These are phyloP conservation scores for Phaffomyces opuntiae DNA, from an alignment of 805 yeast genomes.

Conservation along the genomic window DNA sequence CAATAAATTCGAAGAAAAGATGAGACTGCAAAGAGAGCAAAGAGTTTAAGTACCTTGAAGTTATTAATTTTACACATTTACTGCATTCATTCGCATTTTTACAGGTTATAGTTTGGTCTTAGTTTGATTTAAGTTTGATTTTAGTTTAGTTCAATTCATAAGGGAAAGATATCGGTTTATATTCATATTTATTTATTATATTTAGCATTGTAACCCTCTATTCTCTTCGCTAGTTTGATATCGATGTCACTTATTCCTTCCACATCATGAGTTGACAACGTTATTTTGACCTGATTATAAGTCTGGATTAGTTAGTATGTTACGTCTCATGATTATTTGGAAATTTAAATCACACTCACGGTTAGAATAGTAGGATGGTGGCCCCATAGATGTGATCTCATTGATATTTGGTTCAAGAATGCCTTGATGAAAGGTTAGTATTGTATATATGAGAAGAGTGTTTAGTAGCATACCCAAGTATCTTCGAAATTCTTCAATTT, in stretches of 20 bases:
- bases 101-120: not conserved
- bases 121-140: not conserved
- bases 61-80: not conserved
- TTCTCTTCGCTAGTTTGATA: conserved; percentile 45
- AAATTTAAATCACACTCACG: conserved; percentile 3
- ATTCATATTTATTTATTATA: conserved; percentile 1
- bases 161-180: not conserved
- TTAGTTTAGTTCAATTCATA: not conserved
- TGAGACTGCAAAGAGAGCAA: conserved; percentile 15
- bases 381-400: conserved; percentile 48
- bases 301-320: conserved; percentile 19
- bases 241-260: conserved; percentile 49
- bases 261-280: conserved; percentile 61
- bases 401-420: conserved; percentile 50
- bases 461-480: conserved; percentile 43
- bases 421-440: conserved; percentile 4
- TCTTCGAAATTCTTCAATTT: conserved; percentile 45
- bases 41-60: conserved; percentile 3
- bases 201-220: conserved; percentile 29
- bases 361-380: conserved; percentile 71
- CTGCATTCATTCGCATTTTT: too few species aligned
- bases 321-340: too few species aligned
- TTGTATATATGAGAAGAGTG: too few species aligned
- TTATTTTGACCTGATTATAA: conserved; percentile 49
- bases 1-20: conserved; percentile 22